These are phyloP conservation scores for Polyporus tsugae DNA, from an alignment of 1,284 basidiomycete species.

Conservation along the genomic window DNA sequence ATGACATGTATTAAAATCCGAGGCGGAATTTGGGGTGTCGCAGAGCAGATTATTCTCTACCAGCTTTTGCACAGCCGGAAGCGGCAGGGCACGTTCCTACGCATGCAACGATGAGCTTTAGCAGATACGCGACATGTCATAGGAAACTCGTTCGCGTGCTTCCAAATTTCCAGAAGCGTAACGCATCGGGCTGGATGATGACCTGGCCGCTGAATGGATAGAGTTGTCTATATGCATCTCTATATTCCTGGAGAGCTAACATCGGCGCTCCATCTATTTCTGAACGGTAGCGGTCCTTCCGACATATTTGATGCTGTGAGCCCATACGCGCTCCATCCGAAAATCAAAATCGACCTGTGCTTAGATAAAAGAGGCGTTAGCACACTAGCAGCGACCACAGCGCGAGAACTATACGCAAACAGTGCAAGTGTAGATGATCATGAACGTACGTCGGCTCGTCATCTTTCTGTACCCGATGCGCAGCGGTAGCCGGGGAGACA, in stretches of 20 bases:
- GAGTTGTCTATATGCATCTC: conserved; percentile 14
- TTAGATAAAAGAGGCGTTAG: not conserved
- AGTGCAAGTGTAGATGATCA: not conserved
- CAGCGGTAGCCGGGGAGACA: not conserved
- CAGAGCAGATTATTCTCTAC: not conserved
- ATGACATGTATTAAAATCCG: conserved; percentile 21
- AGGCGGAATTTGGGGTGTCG: not conserved
- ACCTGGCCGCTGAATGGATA: conserved; percentile 22
- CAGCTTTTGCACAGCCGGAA: conserved; percentile 9
- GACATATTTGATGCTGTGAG: not conserved
- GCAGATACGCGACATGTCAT: not conserved
- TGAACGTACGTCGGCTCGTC: conserved; percentile 16
- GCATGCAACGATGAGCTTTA: not conserved
- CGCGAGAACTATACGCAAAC: too few species aligned
- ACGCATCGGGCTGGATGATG: conserved; percentile 16
- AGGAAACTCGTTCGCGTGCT: conserved; percentile 1
- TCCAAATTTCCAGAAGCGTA: conserved; percentile 22
- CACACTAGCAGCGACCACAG: too few species aligned
- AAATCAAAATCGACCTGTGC: conserved; percentile 20
- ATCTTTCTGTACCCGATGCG: not conserved
- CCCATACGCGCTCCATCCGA: conserved; percentile 21
- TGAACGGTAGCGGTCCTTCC: not conserved
- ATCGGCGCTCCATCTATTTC: conserved; percentile 18
- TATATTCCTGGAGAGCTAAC: conserved; percentile 18
- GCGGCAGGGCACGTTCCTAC: conserved; percentile 13